These are phyloP conservation scores for Microdochium bolleyi DNA, from an alignment of 2,329 filamentous ascomycete species.

Conservation along the genomic window DNA sequence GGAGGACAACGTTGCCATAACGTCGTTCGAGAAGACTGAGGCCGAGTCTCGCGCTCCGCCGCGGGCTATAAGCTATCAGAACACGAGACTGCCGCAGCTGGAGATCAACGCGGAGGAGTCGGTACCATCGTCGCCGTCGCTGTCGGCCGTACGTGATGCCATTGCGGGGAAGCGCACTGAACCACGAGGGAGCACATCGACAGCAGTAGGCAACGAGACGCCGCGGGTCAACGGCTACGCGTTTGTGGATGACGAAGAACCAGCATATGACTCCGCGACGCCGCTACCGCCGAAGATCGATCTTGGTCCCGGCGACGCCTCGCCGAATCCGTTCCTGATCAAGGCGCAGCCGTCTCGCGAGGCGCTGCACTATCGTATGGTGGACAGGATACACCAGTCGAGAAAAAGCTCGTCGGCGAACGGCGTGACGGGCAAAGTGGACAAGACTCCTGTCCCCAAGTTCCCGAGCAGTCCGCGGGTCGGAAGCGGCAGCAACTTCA, in stretches of 20 bases:
- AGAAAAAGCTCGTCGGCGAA: slow-evolving; percentile 56
- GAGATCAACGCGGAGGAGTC: slow-evolving; percentile 25
- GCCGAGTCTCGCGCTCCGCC: slow-evolving; percentile 64
- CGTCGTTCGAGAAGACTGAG: slow-evolving; percentile 53
- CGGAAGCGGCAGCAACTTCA: slow-evolving; percentile 41
- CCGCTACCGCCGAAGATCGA: slow-evolving; percentile 36
- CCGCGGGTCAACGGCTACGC: slow-evolving; percentile 89
- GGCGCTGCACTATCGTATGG: slow-evolving; percentile 75
- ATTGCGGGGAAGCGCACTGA: slow-evolving; percentile 59
- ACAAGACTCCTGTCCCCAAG: slow-evolving; percentile 56
- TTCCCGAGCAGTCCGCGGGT: slow-evolving; percentile 60
- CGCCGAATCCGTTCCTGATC: slow-evolving; percentile 74
- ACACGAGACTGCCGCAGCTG: slow-evolving; percentile 65
- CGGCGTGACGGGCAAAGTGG: slow-evolving; percentile 51
- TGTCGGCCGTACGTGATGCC: slow-evolving; percentile 77
- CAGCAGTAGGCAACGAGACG: slow-evolving; percentile 61
- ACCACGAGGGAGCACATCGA: slow-evolving; percentile 50
- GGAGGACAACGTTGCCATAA: slow-evolving; percentile 52
- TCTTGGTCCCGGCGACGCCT: slow-evolving; percentile 51
- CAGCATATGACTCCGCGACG: slow-evolving; percentile 35
- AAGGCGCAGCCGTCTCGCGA: slow-evolving; percentile 69
- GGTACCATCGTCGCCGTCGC: slow-evolving; percentile 68
- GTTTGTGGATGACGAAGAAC: slow-evolving; percentile 79
- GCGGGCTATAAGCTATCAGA: slow-evolving; percentile 71
- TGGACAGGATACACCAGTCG: slow-evolving; percentile 69